phyloP scores from a whole-genome alignment of 768 basidiomycete species.

The Xerocomus spinulosus region DNA sequence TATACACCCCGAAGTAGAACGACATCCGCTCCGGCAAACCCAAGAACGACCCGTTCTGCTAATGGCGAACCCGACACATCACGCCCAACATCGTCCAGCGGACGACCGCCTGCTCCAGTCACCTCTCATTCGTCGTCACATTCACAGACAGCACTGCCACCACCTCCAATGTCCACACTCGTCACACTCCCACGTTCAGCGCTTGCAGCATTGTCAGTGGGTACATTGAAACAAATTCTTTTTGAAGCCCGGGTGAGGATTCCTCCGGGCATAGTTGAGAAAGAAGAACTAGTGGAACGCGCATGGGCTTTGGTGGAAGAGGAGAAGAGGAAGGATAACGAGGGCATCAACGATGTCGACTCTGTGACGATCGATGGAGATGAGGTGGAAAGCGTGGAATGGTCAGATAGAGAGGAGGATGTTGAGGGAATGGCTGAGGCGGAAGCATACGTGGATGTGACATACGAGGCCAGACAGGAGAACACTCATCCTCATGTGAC shows the following conservation, averaged over 20 bases:
- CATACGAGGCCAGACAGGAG: constrained; percentile 2
- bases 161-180: constrained; percentile 61
- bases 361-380: constrained; percentile 24
- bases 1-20: constrained; percentile 23
- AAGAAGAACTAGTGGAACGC: constrained; percentile 74
- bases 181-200: constrained; percentile 55
- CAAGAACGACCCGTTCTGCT: constrained; percentile 6
- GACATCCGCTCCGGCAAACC: constrained; percentile 18
- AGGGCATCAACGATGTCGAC: constrained; percentile 27
- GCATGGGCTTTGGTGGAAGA: constrained; percentile 59
- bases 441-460: constrained; percentile 4
- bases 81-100: constrained; percentile 19
- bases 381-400: constrained; percentile 27
- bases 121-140: constrained; percentile 9
- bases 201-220: constrained; percentile 60
- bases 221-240: constrained; percentile 71
- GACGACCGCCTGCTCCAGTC: constrained; percentile 10
- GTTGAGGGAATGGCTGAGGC: constrained; percentile 12
- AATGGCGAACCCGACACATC: constrained; percentile 1
- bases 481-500: background rate
- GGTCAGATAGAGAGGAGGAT: constrained; percentile 17
- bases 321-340: constrained; percentile 51
- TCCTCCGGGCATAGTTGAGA: constrained; percentile 62
- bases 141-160: constrained; percentile 34
- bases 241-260: constrained; percentile 75